Conservation (phyloP, 345 rosid genomes). For the Eucalyptus regnans region DNA sequence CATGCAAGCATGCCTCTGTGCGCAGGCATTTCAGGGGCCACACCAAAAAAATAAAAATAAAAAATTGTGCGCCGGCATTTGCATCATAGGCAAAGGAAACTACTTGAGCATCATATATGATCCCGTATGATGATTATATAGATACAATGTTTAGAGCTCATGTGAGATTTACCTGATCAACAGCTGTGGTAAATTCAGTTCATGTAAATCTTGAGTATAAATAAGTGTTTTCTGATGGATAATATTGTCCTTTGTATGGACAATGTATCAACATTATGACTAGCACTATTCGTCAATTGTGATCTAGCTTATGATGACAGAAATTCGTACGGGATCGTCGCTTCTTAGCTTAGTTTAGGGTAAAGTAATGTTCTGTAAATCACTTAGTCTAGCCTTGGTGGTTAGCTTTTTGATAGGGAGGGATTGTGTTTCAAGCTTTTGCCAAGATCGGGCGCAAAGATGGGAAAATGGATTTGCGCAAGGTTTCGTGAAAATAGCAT, state of each 20-base stretch:
- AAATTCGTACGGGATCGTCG: neutral
- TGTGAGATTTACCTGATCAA: neutral
- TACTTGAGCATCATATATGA: neutral
- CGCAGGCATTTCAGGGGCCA: neutral
- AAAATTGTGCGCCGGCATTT: neutral
- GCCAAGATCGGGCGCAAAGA: neutral
- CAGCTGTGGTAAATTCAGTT: neutral
- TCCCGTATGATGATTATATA: neutral
- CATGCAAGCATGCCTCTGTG: neutral
- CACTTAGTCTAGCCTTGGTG: constrained; percentile 4
- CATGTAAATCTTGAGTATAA: neutral
- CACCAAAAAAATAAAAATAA: neutral
- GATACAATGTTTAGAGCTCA: neutral
- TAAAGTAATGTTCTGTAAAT: neutral
- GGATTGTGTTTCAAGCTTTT: neutral
- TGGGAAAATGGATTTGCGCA: neutral
- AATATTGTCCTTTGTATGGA: neutral
- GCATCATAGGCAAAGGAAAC: neutral
- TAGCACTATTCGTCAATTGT: neutral
- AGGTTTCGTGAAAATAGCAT: neutral
- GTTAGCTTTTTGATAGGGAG: neutral
- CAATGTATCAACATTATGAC: neutral
- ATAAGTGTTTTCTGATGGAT: neutral
- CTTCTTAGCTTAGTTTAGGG: neutral
- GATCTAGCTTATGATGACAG: neutral